Conservation (phyloP, 345 rosid species). For the Salix brachista region DNA sequence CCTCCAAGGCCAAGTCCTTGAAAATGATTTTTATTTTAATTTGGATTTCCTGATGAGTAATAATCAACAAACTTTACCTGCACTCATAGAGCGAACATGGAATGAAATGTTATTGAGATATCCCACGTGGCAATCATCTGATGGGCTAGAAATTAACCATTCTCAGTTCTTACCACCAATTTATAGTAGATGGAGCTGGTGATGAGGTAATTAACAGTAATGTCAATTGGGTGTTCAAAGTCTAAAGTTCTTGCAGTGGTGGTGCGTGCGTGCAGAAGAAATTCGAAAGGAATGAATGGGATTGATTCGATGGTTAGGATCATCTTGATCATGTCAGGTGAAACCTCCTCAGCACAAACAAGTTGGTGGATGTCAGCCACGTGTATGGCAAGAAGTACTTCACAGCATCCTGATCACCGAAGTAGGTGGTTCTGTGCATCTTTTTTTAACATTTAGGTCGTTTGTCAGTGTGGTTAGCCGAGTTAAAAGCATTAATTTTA, state of each 20-base stretch:
- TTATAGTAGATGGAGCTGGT: neutral
- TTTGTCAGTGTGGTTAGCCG: too few species aligned
- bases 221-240: neutral
- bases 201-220: neutral
- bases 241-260: neutral
- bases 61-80: neutral
- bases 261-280: neutral
- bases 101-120: neutral
- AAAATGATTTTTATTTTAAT: neutral
- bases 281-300: neutral
- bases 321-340: constrained; percentile 1
- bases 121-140: neutral
- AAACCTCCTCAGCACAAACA: neutral
- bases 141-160: neutral
- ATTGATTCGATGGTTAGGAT: constrained; percentile 1
- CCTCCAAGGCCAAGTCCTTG: too few species aligned
- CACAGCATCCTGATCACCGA: constrained; percentile 10
- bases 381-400: constrained; percentile 15
- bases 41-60: neutral
- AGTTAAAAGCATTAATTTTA: too few species aligned
- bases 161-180: neutral
- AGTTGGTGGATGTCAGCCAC: constrained; percentile 15
- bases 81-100: neutral
- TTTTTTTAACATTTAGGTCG: too few species aligned
- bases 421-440: constrained; percentile 1